phyloP scores from a whole-genome alignment of 2,329 filamentous ascomycete species.

The Gnomoniopsis sp. region DNA sequence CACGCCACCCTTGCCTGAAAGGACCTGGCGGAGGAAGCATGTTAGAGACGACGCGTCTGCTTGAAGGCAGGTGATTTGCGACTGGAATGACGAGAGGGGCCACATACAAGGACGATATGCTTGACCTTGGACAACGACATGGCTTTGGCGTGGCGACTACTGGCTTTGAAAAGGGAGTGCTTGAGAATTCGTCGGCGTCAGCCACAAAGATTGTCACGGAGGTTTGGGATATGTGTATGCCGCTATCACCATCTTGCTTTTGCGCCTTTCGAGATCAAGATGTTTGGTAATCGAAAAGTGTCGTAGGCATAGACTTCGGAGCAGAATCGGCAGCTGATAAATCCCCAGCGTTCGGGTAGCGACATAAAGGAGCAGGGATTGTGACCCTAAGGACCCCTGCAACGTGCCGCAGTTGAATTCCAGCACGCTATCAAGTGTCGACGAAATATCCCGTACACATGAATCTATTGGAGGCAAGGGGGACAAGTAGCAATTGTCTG shows the following conservation, averaged over 20 bases:
- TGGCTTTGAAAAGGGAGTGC: background rate
- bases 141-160: background rate
- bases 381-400: background rate
- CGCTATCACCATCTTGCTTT: conserved; percentile 8
- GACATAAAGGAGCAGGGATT: background rate
- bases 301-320: background rate
- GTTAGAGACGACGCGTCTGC: conserved; percentile 2
- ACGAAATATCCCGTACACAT: too few species aligned
- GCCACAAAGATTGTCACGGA: background rate
- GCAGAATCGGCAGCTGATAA: conserved; percentile 19
- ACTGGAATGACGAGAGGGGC: background rate
- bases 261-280: background rate
- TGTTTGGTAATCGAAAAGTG: conserved; percentile 12
- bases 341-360: background rate
- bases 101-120: conserved; percentile 65
- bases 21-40: conserved; percentile 46
- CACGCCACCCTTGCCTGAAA: conserved; percentile 96
- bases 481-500: too few species aligned
- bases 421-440: too few species aligned
- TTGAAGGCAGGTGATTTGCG: background rate
- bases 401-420: background rate
- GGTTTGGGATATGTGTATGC: background rate
- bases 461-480: too few species aligned
- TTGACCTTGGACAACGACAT: conserved; percentile 71
- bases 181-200: background rate